phyloP scores from a whole-genome alignment of 2,329 filamentous ascomycete genomes.

The Monosporascus sp. region DNA sequence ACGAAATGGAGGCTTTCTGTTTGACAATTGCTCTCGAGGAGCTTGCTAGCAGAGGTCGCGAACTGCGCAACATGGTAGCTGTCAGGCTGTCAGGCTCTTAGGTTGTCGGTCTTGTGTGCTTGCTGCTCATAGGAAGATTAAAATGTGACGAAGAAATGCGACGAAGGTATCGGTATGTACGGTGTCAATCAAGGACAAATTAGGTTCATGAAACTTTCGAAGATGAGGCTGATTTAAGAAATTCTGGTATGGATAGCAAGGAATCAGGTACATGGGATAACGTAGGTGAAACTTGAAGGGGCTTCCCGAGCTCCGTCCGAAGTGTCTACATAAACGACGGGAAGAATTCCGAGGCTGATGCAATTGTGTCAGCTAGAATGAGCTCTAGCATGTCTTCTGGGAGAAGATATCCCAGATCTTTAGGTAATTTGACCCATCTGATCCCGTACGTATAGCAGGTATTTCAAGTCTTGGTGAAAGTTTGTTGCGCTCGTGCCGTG shows the following conservation, averaged over 20 bases:
- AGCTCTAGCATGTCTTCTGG: too few relatives aligned
- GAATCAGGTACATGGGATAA: too few relatives aligned
- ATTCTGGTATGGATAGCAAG: not conserved
- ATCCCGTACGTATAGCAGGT: too few relatives aligned
- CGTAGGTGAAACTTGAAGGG: not conserved
- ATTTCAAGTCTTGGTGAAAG: too few relatives aligned
- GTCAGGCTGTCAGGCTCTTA: not conserved
- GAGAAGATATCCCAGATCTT: too few relatives aligned
- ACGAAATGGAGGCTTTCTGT: constrained; percentile 6
- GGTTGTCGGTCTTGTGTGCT: not conserved
- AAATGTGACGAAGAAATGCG: not conserved
- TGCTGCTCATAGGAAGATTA: not conserved
- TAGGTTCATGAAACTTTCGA: not conserved
- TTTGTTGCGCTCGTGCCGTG: too few relatives aligned
- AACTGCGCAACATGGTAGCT: constrained; percentile 22
- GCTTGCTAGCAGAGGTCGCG: constrained; percentile 16
- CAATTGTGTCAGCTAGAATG: too few relatives aligned
- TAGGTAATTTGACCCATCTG: too few relatives aligned
- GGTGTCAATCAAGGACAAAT: not conserved
- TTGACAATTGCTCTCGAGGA: constrained; percentile 13
- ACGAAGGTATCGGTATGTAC: not conserved
- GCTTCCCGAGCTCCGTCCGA: not conserved
- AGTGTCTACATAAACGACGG: not conserved
- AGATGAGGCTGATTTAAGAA: not conserved
- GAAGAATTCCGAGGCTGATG: too few relatives aligned